Evolutionary conservation across 768 basidiomycete species (phyloP), one percentile per base, ranked within the genome.

Genomic region (Mycena haematopus): DNA sequence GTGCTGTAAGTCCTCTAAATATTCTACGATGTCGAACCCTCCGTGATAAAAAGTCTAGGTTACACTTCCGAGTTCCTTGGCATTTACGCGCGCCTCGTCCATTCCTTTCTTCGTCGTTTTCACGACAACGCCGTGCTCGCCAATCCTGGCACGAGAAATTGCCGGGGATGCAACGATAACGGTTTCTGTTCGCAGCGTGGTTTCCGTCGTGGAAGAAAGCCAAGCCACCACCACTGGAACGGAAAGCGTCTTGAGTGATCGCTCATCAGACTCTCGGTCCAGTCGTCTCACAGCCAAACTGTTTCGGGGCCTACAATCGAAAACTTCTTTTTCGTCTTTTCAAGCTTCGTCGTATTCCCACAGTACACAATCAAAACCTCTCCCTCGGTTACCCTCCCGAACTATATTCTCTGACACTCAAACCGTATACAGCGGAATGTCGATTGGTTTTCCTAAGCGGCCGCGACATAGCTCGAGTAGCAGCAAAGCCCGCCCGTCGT

Each of bases 371-470:
- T 31, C 25, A 10, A 29, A 45, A 27, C 35, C 60, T 13, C 52
- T 24, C 17, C 57, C 46, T 19, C 27, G 27, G 3, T 17, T 29
- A 33, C 31, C 52, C 0, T 25, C 53, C 10, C 40, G 6, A 10
- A 22, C 40, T 3, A 25, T 42, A 19, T 66, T 58, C 14, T 58
- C 53, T 6, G 56, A 58, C 9, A 56, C 40, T 8, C 73, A 72
- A 7, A 74, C 68, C 3, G 56, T 78, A 10, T 73, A 75, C 46
- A 76, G 70, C 17, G 74, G 75, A 27, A 70, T 84, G 17, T 75
- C 68, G n/a, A 72, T 81, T n/a, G 83, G 82, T 6, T 84, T 83
- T 51, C 82, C 80, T 9, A 84, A 83, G 63, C 79, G 81, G 11
- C 79, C 80, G 17, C 67, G 73, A 11, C 68, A 70, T 15, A 27